Percentiles rank a stretch among this genome's conserved stretches.
These are phyloP conservation scores for Helichrysum umbraculigerum DNA, from an alignment of 129 eudicot genomes.

Conservation along the genomic window DNA sequence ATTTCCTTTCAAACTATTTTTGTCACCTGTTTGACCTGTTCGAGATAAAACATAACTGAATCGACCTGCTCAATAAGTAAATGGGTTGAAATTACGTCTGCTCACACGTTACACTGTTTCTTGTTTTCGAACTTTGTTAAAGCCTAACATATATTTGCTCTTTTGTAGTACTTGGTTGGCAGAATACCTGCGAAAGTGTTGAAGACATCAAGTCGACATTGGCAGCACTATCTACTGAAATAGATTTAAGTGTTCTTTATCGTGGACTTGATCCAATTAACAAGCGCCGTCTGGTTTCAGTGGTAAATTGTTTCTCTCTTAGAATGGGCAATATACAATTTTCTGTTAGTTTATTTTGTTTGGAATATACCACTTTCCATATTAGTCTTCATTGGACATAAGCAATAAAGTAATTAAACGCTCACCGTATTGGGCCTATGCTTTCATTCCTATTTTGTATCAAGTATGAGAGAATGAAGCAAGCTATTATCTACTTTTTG, in stretches of 20 bases:
- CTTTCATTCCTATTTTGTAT: not conserved
- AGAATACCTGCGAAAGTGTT: conserved; percentile 77
- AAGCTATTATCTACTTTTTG: not conserved
- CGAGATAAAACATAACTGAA: not conserved
- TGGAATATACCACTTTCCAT: not conserved
- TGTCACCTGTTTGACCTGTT: not conserved
- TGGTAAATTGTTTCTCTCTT: conserved; percentile 41
- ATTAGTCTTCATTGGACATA: not conserved
- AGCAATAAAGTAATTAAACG: not conserved
- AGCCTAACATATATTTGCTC: conserved; percentile 8
- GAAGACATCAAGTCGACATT: conserved; percentile 83
- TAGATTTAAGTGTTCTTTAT: conserved; percentile 76
- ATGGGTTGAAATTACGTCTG: conserved; percentile 10
- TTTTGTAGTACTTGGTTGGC: conserved; percentile 93
- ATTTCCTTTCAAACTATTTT: not conserved
- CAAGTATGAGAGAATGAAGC: not conserved
- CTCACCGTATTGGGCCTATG: not conserved
- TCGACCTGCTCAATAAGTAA: not conserved
- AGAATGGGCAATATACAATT: not conserved
- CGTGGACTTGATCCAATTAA: conserved; percentile 83
- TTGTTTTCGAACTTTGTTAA: not conserved
- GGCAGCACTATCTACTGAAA: conserved; percentile 66
- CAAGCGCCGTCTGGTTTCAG: conserved; percentile 69
- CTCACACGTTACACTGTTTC: not conserved
- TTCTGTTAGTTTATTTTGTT: not conserved